Conservation (phyloP, 1,139 yeast species). For the Blastobotrys indianensis region DNA sequence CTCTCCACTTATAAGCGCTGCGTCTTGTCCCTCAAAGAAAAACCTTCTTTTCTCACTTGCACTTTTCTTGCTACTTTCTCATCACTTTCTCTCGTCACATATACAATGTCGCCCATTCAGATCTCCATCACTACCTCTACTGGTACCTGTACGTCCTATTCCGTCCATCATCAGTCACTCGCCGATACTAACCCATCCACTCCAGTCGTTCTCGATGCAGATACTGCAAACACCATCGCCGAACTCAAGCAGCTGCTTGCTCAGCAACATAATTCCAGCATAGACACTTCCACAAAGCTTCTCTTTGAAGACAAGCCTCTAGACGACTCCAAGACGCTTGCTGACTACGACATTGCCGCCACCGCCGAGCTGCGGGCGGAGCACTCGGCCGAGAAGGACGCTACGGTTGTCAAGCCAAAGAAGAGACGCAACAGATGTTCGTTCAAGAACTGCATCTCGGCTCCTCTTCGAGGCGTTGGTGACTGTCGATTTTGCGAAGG, state of each 20-base stretch:
- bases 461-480: conserved; percentile 79
- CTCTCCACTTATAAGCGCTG: background rate
- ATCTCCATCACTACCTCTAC: conserved; percentile 13
- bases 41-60: background rate
- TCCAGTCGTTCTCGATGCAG: conserved; percentile 22
- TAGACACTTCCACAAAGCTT: conserved; percentile 16
- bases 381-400: conserved; percentile 14
- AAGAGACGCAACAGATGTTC: conserved; percentile 61
- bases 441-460: conserved; percentile 53
- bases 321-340: conserved; percentile 73
- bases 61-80: background rate
- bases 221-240: conserved; percentile 28
- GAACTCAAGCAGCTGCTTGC: conserved; percentile 28
- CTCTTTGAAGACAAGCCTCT: conserved; percentile 55
- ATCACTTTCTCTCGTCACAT: background rate
- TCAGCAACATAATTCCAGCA: conserved; percentile 19
- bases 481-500: conserved; percentile 84
- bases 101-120: conserved; percentile 13
- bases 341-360: conserved; percentile 75
- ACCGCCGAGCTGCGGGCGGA: conserved; percentile 50
- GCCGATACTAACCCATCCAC: background rate
- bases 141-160: conserved; percentile 13
- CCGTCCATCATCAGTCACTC: background rate
- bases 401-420: conserved; percentile 26
- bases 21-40: conserved; percentile 2